phyloP scores from a whole-genome alignment of 2,329 filamentous ascomycete genomes.

The Alternaria sp. region DNA sequence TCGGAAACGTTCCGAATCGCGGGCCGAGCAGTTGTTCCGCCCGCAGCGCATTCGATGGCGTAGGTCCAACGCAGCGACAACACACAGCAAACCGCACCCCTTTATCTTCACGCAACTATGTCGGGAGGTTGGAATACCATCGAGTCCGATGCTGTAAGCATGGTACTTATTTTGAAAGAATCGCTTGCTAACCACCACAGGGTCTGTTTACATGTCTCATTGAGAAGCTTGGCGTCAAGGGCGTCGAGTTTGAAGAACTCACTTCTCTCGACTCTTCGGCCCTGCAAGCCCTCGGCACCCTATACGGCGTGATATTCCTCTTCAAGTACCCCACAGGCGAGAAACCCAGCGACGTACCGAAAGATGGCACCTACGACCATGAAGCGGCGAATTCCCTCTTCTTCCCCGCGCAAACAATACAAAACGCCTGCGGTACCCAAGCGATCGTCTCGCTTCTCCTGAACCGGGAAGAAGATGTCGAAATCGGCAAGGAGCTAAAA shows the following conservation, averaged over 20 bases:
- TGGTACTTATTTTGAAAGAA: not conserved
- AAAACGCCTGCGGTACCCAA: conserved; percentile 97
- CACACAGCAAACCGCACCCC: conserved; percentile 16
- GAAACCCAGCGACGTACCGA: conserved; percentile 70
- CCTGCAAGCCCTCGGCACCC: conserved; percentile 66
- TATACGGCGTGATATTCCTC: conserved; percentile 98
- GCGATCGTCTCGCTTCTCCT: conserved; percentile 90
- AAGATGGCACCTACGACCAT: conserved; percentile 83
- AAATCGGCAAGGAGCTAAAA: conserved; percentile 74
- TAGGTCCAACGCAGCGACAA: conserved; percentile 22
- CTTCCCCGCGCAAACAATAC: conserved; percentile 96
- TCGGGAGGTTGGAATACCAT: conserved; percentile 36
- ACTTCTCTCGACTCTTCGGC: conserved; percentile 83
- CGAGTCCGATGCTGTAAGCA: conserved; percentile 75
- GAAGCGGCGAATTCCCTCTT: conserved; percentile 79
- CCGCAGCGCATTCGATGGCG: conserved; percentile 27
- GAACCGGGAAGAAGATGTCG: conserved; percentile 77
- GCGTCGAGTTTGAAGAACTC: conserved; percentile 97
- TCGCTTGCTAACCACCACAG: conserved; percentile 54
- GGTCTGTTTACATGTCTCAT: conserved; percentile 98
- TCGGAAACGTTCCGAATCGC: conserved; percentile 32
- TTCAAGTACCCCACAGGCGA: conserved; percentile 91
- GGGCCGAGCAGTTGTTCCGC: conserved; percentile 28
- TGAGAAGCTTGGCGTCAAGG: conserved; percentile 87
- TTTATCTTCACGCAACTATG: conserved; percentile 17